phyloP scores from a whole-genome alignment of 768 basidiomycete genomes.

The Postia placenta region DNA sequence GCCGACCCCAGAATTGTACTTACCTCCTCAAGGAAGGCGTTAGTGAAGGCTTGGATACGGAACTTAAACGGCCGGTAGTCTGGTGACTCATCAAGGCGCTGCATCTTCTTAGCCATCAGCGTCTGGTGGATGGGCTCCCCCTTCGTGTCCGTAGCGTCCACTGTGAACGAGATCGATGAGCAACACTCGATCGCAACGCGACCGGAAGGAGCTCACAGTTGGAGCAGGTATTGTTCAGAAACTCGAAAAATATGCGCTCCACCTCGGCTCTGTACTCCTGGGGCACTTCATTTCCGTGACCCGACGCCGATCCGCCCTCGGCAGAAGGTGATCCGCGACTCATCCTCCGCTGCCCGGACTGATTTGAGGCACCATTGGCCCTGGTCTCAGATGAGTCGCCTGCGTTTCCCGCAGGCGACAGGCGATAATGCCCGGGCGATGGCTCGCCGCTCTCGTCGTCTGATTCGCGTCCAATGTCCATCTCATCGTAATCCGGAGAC shows the following conservation, averaged over 20 bases:
- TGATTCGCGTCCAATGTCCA: conserved; percentile 24
- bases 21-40: conserved; percentile 90
- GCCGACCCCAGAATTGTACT: conserved; percentile 14
- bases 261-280: conserved; percentile 78
- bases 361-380: too few relatives aligned
- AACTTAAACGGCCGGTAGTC: conserved; percentile 99
- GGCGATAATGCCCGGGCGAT: conserved; percentile 10
- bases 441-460: conserved; percentile 17
- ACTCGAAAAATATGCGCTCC: conserved; percentile 88
- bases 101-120: conserved; percentile 99
- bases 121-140: conserved; percentile 98
- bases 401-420: conserved; percentile 5
- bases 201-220: conserved; percentile 55
- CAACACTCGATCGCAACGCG: background rate
- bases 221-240: conserved; percentile 82
- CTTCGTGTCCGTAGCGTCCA: conserved; percentile 89
- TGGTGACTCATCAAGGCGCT: conserved; percentile 88
- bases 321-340: conserved; percentile 22
- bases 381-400: too few relatives aligned
- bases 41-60: conserved; percentile 96
- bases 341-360: conserved; percentile 19
- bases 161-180: conserved; percentile 33
- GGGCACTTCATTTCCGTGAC: conserved; percentile 60
- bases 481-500: conserved; percentile 29
- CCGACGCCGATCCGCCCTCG: conserved; percentile 19